These are phyloP conservation scores for Globisporangium iwayamae DNA, from an alignment of 352 stramenopile genomes.

Conservation along the genomic window DNA sequence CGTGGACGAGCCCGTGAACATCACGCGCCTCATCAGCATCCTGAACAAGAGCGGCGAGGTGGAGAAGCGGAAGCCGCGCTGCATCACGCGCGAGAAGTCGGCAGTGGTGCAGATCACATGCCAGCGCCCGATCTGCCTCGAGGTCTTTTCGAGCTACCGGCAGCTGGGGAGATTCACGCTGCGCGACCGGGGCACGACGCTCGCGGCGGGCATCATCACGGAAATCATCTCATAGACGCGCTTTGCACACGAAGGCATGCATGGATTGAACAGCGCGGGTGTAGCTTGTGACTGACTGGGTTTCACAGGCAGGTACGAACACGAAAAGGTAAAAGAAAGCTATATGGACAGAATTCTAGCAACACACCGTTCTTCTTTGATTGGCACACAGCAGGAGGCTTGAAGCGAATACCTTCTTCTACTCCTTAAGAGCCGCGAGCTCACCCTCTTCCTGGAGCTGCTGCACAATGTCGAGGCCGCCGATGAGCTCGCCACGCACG, in stretches of 20 bases:
- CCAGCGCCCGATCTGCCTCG: constrained; percentile 71
- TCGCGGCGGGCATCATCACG: constrained; percentile 83
- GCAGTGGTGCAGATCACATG: constrained; percentile 83
- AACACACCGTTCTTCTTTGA: not conserved
- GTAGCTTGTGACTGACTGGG: not conserved
- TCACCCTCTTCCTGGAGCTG: constrained; percentile 92
- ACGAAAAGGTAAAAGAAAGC: not conserved
- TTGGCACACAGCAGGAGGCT: not conserved
- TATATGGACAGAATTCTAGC: constrained; percentile 3
- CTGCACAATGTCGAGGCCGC: constrained; percentile 97
- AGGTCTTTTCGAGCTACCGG: constrained; percentile 75
- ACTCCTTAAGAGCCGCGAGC: constrained; percentile 75
- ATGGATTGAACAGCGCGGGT: too few species aligned
- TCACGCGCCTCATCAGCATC: constrained; percentile 76
- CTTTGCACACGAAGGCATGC: not conserved
- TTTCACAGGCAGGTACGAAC: not conserved
- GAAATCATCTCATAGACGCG: constrained; percentile 61
- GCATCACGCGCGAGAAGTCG: constrained; percentile 80
- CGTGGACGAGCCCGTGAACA: constrained; percentile 81
- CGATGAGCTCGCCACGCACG: constrained; percentile 95
- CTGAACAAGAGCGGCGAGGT: constrained; percentile 69
- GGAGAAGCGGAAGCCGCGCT: constrained; percentile 80
- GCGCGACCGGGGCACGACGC: constrained; percentile 74
- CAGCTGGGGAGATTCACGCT: constrained; percentile 83
- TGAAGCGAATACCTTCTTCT: constrained; percentile 12